These are phyloP conservation scores for Cercospora sojina DNA, from an alignment of 2,329 filamentous ascomycete species.

Conservation along the genomic window DNA sequence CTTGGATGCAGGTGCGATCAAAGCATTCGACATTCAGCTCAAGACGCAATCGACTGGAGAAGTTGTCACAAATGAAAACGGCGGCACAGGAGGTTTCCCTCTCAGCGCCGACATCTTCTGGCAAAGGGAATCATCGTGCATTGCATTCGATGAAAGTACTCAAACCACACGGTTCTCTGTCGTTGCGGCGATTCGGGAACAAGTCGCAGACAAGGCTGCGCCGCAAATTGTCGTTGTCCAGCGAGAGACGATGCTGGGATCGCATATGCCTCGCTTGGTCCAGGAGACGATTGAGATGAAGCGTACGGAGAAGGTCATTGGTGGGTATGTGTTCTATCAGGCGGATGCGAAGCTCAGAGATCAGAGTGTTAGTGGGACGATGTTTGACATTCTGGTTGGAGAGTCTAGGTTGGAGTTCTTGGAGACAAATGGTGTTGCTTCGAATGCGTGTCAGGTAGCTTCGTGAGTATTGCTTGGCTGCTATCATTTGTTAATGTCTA, in stretches of 20 bases:
- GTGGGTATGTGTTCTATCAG: background rate
- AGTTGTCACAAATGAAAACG: background rate
- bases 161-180: background rate
- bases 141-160: background rate
- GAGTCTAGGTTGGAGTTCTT: background rate
- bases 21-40: background rate
- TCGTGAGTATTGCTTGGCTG: background rate
- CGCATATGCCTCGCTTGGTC: background rate
- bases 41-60: background rate
- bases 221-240: background rate
- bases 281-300: background rate
- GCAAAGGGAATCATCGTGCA: background rate
- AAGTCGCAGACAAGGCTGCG: background rate
- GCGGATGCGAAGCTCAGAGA: background rate
- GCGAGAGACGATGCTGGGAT: background rate
- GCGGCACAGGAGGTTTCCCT: background rate
- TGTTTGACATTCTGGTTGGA: background rate
- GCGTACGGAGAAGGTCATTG: background rate
- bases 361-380: background rate
- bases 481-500: background rate
- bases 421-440: background rate
- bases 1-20: background rate
- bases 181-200: background rate
- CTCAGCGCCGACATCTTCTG: background rate
- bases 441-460: background rate